Evolutionary conservation across 345 rosid species (phyloP), one percentile per base, ranked within the genome.

Genomic region (Nephelium lappaceum): DNA sequence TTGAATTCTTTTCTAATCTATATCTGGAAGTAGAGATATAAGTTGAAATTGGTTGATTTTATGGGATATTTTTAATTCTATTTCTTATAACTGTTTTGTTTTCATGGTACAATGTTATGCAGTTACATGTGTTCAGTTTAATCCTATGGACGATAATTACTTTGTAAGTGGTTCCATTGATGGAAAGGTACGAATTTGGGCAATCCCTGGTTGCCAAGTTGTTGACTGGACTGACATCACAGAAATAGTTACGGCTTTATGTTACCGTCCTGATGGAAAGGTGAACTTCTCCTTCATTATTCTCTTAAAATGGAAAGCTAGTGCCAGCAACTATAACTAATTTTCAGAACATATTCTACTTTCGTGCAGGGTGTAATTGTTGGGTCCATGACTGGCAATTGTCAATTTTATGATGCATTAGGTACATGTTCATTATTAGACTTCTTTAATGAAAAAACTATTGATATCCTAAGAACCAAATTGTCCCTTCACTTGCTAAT

Each of bases 141-240:
- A 88, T 71, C 90, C 93, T 11, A 80, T 69, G 73, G 84, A 90
- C 82, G 93, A 83, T 78, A 76, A 86, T 65, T 81, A 76, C 83
- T 88, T 88, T 84, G 73, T 88, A 42, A 90, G 91, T 70, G 91
- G 93, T 63, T 90, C 93, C 36, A 81, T 90, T 64, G 93, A 90
- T 64, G 90, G 93, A 65, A 90, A 90, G 78, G 80, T 84, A 25
- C 84, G 87, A 51, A 79, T 84, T 67, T 84, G 84, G 87, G 78
- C 57, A 67, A 62, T 82, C 79, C 43, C 80, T 65, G 80, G 76
- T 74, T 77, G 87, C 71, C 82, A 74, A 72, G 88, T 88, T 77
- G 84, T 85, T 82, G 88, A 81, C 70, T 88, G 87, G 87, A 88
- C 69, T 49, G 87, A 86, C 51, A 58, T 85, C 61, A 79, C 67